Conservation (phyloP, 129 eudicot genomes). For the Sambucus nigra region DNA sequence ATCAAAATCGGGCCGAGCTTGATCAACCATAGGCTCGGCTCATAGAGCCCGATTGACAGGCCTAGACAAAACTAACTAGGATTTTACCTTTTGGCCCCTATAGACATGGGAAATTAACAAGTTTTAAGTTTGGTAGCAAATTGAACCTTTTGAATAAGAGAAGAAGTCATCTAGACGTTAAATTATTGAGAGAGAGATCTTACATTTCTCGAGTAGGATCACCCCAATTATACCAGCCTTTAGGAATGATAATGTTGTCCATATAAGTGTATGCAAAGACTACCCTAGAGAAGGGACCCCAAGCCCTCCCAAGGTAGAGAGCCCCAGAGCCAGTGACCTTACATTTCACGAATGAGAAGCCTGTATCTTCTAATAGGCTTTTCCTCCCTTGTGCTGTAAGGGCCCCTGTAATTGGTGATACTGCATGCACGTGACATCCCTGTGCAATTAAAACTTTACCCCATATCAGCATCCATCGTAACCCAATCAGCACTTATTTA, state of each 20-base stretch:
- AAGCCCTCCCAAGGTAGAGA: constrained; percentile 85
- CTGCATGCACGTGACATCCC: constrained; percentile 86
- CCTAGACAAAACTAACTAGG: too few relatives aligned
- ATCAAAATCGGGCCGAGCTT: too few relatives aligned
- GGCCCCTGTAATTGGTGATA: constrained; percentile 80
- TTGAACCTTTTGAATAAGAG: too few relatives aligned
- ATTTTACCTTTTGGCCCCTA: too few relatives aligned
- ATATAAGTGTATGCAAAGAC: constrained; percentile 83
- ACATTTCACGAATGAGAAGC: constrained; percentile 77
- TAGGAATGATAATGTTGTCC: constrained; percentile 79
- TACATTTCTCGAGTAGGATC: constrained; percentile 90
- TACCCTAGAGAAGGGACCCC: constrained; percentile 94
- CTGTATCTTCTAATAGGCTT: constrained; percentile 80
- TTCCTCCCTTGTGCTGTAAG: constrained; percentile 89
- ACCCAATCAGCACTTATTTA: too few relatives aligned
- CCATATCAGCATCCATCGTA: too few relatives aligned
- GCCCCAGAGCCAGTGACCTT: constrained; percentile 88
- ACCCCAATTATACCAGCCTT: constrained; percentile 97
- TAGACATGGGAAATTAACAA: too few relatives aligned
- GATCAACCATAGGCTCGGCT: too few relatives aligned
- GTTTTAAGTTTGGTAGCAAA: too few relatives aligned
- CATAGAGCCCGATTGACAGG: too few relatives aligned
- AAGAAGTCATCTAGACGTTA: too few relatives aligned
- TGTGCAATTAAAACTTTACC: too few relatives aligned
- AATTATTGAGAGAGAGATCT: constrained; percentile 14